These are phyloP conservation scores for Agrocybe praecox DNA, from an alignment of 768 basidiomycete species.

Conservation along the genomic window DNA sequence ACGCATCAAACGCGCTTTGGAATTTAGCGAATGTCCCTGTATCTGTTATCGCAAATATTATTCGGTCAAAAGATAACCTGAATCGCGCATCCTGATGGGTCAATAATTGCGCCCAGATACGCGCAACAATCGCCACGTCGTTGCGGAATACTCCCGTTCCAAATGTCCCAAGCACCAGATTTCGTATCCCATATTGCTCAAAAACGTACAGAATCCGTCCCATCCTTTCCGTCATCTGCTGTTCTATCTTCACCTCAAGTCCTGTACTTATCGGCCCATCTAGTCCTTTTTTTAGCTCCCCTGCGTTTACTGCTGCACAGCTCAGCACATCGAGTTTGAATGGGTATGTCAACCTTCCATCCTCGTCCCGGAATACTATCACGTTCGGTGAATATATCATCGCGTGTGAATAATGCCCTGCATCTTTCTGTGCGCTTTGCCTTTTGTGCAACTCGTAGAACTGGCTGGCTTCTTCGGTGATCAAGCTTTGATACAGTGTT, in stretches of 20 bases:
- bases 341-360: slow-evolving; percentile 57
- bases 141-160: slow-evolving; percentile 76
- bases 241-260: slow-evolving; percentile 44
- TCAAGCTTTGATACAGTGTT: slow-evolving; percentile 66
- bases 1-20: slow-evolving; percentile 28
- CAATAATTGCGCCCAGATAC: slow-evolving; percentile 65
- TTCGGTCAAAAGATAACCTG: slow-evolving; percentile 53
- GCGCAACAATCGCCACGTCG: slow-evolving; percentile 54
- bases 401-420: slow-evolving; percentile 74
- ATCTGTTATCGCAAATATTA: slow-evolving; percentile 62
- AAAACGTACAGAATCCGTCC: slow-evolving; percentile 62
- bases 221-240: slow-evolving; percentile 69
- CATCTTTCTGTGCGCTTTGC: slow-evolving; percentile 34
- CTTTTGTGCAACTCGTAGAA: slow-evolving; percentile 65
- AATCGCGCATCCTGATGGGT: slow-evolving; percentile 52
- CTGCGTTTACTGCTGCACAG: slow-evolving; percentile 76
- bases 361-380: slow-evolving; percentile 63
- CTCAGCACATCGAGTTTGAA: slow-evolving; percentile 68
- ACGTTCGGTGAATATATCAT: slow-evolving; percentile 77
- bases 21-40: slow-evolving; percentile 25
- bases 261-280: slow-evolving; percentile 15
- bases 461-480: slow-evolving; percentile 50
- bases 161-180: slow-evolving; percentile 68
- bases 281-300: slow-evolving; percentile 34
- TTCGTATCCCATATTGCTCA: slow-evolving; percentile 53